phyloP scores from a whole-genome alignment of 129 eudicot species.

The Helianthus annuus region DNA sequence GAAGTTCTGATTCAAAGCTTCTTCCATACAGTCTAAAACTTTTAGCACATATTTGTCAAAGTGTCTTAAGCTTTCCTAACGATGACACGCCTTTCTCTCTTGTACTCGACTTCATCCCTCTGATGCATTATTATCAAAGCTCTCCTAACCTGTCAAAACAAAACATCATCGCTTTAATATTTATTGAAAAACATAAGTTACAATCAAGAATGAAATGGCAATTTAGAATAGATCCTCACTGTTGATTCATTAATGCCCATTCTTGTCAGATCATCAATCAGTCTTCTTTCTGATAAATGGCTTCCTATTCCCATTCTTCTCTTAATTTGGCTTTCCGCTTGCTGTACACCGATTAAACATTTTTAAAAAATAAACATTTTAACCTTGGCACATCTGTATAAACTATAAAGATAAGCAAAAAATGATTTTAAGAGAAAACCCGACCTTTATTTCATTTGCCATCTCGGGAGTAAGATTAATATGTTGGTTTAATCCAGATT shows the following conservation, averaged over 20 bases:
- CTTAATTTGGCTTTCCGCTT: constrained; percentile 93
- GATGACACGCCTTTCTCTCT: constrained; percentile 80
- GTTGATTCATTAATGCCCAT: constrained; percentile 89
- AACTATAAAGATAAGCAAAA: background rate
- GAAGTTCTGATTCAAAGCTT: background rate
- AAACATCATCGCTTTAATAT: background rate
- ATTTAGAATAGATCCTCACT: constrained; percentile 44
- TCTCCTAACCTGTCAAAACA: constrained; percentile 74
- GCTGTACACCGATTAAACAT: constrained; percentile 43
- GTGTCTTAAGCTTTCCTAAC: constrained; percentile 54
- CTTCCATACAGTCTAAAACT: background rate
- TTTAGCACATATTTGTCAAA: background rate
- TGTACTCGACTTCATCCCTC: constrained; percentile 96
- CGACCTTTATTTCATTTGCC: constrained; percentile 94
- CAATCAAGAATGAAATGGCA: background rate
- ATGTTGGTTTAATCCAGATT: constrained; percentile 86
- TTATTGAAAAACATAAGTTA: background rate
- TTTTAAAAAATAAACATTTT: background rate
- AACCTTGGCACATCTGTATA: background rate
- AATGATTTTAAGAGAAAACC: background rate
- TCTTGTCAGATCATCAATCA: constrained; percentile 85
- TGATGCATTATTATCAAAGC: constrained; percentile 93
- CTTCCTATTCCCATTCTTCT: constrained; percentile 98
- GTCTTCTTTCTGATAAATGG: constrained; percentile 94
- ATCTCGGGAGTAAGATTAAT: constrained; percentile 86